phyloP scores from a whole-genome alignment of 495 filamentous ascomycete species.

The Mytilinidion resinicola region DNA sequence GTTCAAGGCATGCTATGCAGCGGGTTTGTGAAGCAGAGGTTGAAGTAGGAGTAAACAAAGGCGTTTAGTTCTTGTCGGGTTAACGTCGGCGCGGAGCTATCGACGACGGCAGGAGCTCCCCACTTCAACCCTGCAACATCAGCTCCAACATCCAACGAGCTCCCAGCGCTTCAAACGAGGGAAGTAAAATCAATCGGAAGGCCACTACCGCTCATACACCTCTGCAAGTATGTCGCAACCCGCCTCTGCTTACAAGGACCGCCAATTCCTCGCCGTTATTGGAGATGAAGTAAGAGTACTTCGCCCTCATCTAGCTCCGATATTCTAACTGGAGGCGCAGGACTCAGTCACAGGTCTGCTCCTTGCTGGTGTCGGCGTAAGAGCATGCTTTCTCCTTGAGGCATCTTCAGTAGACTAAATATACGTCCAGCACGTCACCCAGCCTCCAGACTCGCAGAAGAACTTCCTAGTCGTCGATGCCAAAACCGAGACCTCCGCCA shows the following conservation, averaged over 20 bases:
- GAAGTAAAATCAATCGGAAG: too few species aligned
- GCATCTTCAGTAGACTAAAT: constrained; percentile 15
- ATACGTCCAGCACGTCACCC: constrained; percentile 64
- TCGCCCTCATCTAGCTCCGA: background rate
- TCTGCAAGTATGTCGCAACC: constrained; percentile 36
- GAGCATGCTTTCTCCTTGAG: constrained; percentile 28
- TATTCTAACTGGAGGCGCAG: constrained; percentile 33
- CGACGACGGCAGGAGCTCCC: too few species aligned
- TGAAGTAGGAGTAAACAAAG: too few species aligned
- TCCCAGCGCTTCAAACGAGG: background rate
- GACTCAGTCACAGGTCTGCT: constrained; percentile 93
- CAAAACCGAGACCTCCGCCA: constrained; percentile 81
- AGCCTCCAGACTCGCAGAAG: constrained; percentile 77
- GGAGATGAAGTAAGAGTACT: constrained; percentile 74
- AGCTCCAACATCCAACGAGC: constrained; percentile 3
- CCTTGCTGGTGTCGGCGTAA: constrained; percentile 89
- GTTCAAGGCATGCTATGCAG: too few species aligned
- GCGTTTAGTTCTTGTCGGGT: too few species aligned
- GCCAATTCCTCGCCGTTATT: constrained; percentile 95
- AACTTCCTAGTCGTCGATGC: constrained; percentile 95
- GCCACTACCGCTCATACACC: too few species aligned
- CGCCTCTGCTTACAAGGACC: constrained; percentile 68
- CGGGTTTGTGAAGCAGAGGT: too few species aligned
- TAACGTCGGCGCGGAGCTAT: too few species aligned
- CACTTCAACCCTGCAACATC: too few species aligned